Base-by-base conservation (phyloP, 2,329 filamentous ascomycete species). In the Diaporthe humulicola region DNA sequence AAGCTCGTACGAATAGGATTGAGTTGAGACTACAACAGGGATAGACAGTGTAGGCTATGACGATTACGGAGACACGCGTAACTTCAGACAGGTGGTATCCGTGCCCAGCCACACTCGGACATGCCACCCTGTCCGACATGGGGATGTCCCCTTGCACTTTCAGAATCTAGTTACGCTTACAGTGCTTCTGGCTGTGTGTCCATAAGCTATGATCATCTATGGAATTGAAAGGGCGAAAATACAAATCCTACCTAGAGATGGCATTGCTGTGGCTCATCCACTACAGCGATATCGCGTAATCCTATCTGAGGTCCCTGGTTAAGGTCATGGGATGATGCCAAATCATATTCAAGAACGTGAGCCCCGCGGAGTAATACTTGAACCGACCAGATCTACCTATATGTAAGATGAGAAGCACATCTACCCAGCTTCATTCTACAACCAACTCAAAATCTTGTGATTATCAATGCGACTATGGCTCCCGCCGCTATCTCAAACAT, bases 381-480 rank as follows among this genome's bases (percentile, higher is more conserved):
- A n/a, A 48, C 40, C 40, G 60, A 40, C 12, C 8, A 33, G 33
- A n/a, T n/a, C 17, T 33, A 66, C 14, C 10, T 66, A 22, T 48
- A 64, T 30, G 45, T 40, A 45, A 2, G 15, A 4, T 45, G 28
- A 19, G 19, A 19, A 12, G 15, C 19, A 45, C n/a, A 64, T 10
- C 15, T 10, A 9, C 28, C 3, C 17, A 17, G 8, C 36, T 17
- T 12, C 12, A 25, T n/a, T 2, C 4, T 25, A n/a, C 10, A 10
- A 7, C 3, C 4, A 30, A 0, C 1, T 8, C 12, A n/a, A 5
- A n/a, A 2, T 33, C 15, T 50, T 36, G 1, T n/a, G 5, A 22
- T 14, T n/a, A 2, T n/a, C 40, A 10, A 9, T 19, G 5, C 15
- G 2, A 48, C 25, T 3, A 48, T 66, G 60, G 25, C 40, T n/a